phyloP scores from a whole-genome alignment of 2,329 filamentous ascomycete genomes.

The Coniochaeta hoffmannii region DNA sequence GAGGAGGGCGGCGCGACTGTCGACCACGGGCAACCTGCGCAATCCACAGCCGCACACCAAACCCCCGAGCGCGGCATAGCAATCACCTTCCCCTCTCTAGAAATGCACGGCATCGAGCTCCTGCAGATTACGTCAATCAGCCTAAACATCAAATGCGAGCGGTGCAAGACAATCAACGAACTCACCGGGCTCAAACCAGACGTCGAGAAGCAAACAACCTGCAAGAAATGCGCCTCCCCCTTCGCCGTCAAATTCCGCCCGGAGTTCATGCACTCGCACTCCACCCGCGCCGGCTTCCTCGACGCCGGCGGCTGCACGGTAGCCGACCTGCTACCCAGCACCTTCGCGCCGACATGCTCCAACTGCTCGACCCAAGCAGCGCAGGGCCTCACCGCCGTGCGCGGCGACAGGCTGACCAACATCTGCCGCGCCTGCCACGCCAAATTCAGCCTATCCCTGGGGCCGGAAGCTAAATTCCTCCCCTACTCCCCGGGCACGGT shows the following conservation, averaged over 20 bases:
- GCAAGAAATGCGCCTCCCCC: constrained; percentile 50
- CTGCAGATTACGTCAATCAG: constrained; percentile 61
- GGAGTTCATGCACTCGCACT: constrained; percentile 66
- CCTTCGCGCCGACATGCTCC: constrained; percentile 71
- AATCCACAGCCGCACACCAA: constrained; percentile 21
- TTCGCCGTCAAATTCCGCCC: constrained; percentile 51
- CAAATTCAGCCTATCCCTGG: constrained; percentile 70
- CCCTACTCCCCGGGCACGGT: constrained; percentile 52
- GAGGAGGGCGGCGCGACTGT: constrained; percentile 35
- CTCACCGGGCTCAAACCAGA: constrained; percentile 53
- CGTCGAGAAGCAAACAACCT: constrained; percentile 41
- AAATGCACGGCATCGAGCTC: constrained; percentile 70
- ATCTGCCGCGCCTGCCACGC: constrained; percentile 73
- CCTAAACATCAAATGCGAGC: constrained; percentile 67
- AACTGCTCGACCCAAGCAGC: constrained; percentile 61
- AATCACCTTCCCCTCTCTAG: constrained; percentile 69
- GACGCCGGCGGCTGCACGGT: constrained; percentile 69
- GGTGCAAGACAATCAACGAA: constrained; percentile 69
- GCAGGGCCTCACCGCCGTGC: constrained; percentile 62
- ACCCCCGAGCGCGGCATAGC: constrained; percentile 62
- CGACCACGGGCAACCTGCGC: constrained; percentile 10
- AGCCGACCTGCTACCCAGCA: constrained; percentile 70
- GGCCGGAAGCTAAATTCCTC: constrained; percentile 68
- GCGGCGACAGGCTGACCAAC: constrained; percentile 65
- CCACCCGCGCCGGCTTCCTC: constrained; percentile 69